Base-by-base conservation (phyloP, 805 yeast species). In the Starmerella potacharoeniae region DNA sequence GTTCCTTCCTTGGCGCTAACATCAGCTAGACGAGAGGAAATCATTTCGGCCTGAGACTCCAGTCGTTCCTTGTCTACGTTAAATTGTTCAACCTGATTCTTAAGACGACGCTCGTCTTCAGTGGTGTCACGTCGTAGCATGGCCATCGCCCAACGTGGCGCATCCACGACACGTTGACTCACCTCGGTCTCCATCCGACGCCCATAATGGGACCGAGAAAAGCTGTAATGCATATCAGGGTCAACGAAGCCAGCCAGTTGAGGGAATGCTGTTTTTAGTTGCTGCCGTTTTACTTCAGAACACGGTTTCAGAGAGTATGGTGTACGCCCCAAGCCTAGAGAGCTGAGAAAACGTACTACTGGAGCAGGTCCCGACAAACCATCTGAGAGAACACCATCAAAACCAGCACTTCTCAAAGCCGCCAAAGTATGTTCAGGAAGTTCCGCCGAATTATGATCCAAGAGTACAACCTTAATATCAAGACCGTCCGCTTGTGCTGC, bases 371-470 rank as follows among this genome's bases (percentile, higher is more conserved):
- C 97, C 2, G 70, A 68, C 2, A 91, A 64, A 58, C 79, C 79
- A 62, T 93, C 96, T 2, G 77, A 68, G 30, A 89, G 61, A 63
- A 79, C 86, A 0, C 95, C 93, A 54, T 86, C 95, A 67, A 93
- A 89, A 0, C 96, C 96, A 28, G 72, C 67, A 0, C 55, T 37
- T 33, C 59, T 63, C 2, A 88, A 61, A 49, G 74, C 65, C 8
- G 71, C 72, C 2, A 55, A 45, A 1, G 31, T 29, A 48, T 54
- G 58, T 52, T 50, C 88, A 79, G 48, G 37, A 6, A 31, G 6
- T 51, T 83, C 17, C 6, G 29, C 7, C 16, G 29, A 2, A 6
- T 34, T 16, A 4, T 16, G 40, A 13, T 42, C 28, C 14, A 53
- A 34, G n/a, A 48, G 22, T 2, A 47, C 30, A 2, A 55, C 44